Percentiles rank a stretch among this genome's conserved stretches.
Conservation (phyloP, 1,284 basidiomycete species). For the Pterula multifida region DNA sequence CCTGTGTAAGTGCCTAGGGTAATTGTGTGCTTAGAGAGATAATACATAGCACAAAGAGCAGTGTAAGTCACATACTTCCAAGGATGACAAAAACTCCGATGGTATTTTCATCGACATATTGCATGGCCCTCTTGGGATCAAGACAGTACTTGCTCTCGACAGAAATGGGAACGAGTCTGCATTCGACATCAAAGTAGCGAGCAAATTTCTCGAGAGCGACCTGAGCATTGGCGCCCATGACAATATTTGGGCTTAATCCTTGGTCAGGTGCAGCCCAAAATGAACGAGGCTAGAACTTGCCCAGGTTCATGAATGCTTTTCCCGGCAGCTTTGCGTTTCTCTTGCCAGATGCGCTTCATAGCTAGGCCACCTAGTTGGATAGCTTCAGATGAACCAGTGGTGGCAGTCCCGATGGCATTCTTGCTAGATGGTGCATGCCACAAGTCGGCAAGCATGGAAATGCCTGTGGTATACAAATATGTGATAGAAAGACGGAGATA, state of each 20-base stretch:
- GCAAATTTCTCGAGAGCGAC: constrained; percentile 88
- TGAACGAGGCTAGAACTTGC: constrained; percentile 14
- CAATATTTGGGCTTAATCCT: constrained; percentile 46
- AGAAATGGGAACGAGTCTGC: constrained; percentile 68
- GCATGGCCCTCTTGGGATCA: constrained; percentile 75
- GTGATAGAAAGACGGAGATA: neutral
- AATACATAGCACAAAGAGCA: constrained; percentile 10
- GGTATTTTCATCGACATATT: constrained; percentile 88
- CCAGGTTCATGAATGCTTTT: constrained; percentile 80
- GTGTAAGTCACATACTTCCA: constrained; percentile 33
- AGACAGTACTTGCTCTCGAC: constrained; percentile 73
- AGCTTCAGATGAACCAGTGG: constrained; percentile 88
- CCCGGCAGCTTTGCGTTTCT: constrained; percentile 74
- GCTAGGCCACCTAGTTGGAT: constrained; percentile 91
- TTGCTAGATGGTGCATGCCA: constrained; percentile 79
- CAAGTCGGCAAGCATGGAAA: constrained; percentile 82
- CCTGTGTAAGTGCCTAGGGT: constrained; percentile 75
- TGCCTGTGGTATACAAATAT: constrained; percentile 18
- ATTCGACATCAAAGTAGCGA: constrained; percentile 85
- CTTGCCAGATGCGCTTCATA: constrained; percentile 93
- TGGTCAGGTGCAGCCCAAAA: neutral
- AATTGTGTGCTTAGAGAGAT: constrained; percentile 4
- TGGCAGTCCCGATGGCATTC: constrained; percentile 81
- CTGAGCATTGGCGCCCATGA: constrained; percentile 80
- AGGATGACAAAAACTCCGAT: constrained; percentile 76